Conservation (phyloP, 768 basidiomycete species). For the Ramaria sp. region DNA sequence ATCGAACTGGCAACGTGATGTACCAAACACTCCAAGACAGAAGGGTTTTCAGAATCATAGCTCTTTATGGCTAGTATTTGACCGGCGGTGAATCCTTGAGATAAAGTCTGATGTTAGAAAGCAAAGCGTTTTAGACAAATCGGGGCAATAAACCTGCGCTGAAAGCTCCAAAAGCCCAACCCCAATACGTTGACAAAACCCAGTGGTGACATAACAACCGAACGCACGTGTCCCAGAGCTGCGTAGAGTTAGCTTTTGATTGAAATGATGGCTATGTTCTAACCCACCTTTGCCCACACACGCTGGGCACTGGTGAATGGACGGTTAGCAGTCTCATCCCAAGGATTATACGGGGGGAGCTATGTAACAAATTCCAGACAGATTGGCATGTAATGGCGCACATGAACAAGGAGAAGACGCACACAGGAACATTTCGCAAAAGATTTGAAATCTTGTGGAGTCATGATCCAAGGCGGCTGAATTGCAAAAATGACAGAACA, state of each 20-base stretch:
- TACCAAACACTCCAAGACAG: constrained; percentile 16
- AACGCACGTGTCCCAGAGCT: constrained; percentile 24
- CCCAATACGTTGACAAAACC: constrained; percentile 30
- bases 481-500: constrained; percentile 22
- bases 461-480: constrained; percentile 30
- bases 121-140: neutral
- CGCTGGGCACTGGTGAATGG: constrained; percentile 11
- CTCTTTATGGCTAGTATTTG: constrained; percentile 12
- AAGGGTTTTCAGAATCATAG: constrained; percentile 12
- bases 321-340: neutral
- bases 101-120: neutral
- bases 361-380: neutral
- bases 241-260: neutral
- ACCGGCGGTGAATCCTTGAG: constrained; percentile 15
- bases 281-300: constrained; percentile 20
- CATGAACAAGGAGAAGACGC: neutral
- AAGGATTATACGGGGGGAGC: neutral
- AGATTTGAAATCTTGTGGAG: constrained; percentile 22
- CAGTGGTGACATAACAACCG: constrained; percentile 26
- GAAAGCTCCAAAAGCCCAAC: constrained; percentile 34
- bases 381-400: neutral
- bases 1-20: constrained; percentile 19
- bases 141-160: constrained; percentile 21
- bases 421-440: constrained; percentile 18
- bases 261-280: neutral